These are phyloP conservation scores for Thuja plicata DNA, from an alignment of 83 land plant genomes.

Conservation along the genomic window DNA sequence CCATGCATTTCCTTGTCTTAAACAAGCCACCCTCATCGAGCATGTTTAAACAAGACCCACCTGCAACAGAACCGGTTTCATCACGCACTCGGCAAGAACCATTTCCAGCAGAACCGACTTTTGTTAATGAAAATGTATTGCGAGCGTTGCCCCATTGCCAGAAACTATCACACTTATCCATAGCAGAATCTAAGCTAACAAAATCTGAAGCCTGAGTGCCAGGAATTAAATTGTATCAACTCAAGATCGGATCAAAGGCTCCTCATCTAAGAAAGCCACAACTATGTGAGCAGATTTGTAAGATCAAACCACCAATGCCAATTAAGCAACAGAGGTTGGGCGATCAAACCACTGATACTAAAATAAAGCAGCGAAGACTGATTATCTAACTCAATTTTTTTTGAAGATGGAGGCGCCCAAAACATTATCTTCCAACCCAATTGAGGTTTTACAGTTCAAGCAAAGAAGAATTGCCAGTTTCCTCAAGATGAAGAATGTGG, in stretches of 20 bases:
- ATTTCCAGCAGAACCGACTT: not conserved
- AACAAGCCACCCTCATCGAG: not conserved
- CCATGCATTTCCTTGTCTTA: not conserved
- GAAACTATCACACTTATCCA: not conserved
- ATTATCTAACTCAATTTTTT: too few relatives aligned
- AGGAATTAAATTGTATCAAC: not conserved
- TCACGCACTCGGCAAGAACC: not conserved
- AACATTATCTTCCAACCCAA: not conserved
- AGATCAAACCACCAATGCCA: too few relatives aligned
- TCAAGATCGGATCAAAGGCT: not conserved
- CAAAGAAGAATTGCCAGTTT: not conserved
- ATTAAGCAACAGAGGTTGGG: too few relatives aligned
- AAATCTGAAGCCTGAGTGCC: not conserved
- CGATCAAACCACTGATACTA: too few relatives aligned
- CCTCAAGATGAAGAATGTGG: not conserved
- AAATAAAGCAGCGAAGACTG: too few relatives aligned
- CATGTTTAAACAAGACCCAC: not conserved
- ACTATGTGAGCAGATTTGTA: too few relatives aligned
- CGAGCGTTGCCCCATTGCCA: constrained; percentile 11
- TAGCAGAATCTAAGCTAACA: not conserved
- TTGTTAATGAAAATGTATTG: not conserved
- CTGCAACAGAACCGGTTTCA: too few relatives aligned
- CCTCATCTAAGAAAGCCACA: not conserved
- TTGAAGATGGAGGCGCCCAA: not conserved
- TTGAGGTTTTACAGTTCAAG: not conserved